Base-by-base conservation (phyloP, 1,139 yeast genomes). In the Zygoascus hellenicus region DNA sequence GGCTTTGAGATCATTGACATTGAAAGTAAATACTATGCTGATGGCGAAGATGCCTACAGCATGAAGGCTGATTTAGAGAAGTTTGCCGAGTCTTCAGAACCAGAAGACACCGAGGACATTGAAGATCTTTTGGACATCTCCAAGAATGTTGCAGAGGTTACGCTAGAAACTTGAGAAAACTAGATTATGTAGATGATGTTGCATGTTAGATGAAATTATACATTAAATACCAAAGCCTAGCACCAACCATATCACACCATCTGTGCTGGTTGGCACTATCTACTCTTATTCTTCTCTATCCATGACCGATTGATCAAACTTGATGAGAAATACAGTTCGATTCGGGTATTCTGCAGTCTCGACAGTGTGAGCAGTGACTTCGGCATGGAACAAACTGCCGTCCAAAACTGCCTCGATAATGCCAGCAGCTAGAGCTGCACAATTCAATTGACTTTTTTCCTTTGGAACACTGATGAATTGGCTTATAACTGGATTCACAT, bases 31-130 rank as follows among this genome's bases (percentile, higher is more conserved):
- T 92, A 94, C 65, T 92, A 92, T 63, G 97, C 92, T 50, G 97
- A 92, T 66, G 96, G 96, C 26, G 99, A 94, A 66, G 97, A 94
- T 69, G 98, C 98, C n/a, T 92, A 89, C 66, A 85, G 95, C 38
- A 92, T 92, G 98, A 81, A 80, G 62, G 56, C 58, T 42, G 51
- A 52, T 38, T 53, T 60, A 49, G 50, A 11, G 46, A 41, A 31
- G 51, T 48, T 42, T 43, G 46, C 44, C 5, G 45, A 39, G 15
- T 13, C n/a, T 3, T 55, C 51, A 6, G 58, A 55, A 10, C 60
- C 54, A 10, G 57, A 57, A 22, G 62, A 59, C 32, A 64, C 59
- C 29, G 64, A 60, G 38, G 64, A 61, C 44, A 49, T 61, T 43
- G 60, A 54, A n/a, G 58, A 38, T 36, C 46, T 15, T 30, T 53